These are phyloP conservation scores for Saturnispora sanitii DNA, from an alignment of 805 yeast genomes.

Conservation along the genomic window DNA sequence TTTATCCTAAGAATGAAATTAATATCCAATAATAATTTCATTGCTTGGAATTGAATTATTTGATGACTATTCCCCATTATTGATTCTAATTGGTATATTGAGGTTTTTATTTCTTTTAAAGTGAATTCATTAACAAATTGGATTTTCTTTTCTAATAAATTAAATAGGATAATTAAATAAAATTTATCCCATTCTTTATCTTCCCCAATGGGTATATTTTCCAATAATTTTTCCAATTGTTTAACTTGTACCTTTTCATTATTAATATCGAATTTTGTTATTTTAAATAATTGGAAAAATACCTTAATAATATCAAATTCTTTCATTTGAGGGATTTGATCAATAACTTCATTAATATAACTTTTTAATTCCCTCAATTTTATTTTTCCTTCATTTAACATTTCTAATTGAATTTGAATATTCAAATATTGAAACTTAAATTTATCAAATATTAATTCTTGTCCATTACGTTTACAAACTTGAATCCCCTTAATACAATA, in stretches of 20 bases:
- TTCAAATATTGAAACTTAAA: conserved; percentile 30
- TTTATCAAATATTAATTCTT: conserved; percentile 16
- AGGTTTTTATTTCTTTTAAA: too few species aligned
- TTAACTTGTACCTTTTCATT: conserved; percentile 23
- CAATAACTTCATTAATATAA: conserved; percentile 25
- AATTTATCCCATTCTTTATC: conserved; percentile 12
- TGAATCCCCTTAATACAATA: conserved; percentile 25
- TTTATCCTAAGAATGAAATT: conserved; percentile 24
- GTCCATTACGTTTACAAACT: conserved; percentile 17
- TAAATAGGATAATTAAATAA: conserved; percentile 19
- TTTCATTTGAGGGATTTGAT: conserved; percentile 12
- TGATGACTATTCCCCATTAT: too few species aligned
- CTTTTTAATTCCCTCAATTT: conserved; percentile 24
- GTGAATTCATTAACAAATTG: too few species aligned
- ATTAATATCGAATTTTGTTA: conserved; percentile 24
- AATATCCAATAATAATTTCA: conserved; percentile 21
- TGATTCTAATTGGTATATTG: too few species aligned
- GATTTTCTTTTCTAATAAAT: too few species aligned
- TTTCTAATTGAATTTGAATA: conserved; percentile 28
- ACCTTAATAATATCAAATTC: conserved; percentile 13
- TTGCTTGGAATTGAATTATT: conserved; percentile 30
- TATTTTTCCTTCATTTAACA: conserved; percentile 12
- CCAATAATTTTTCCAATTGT: conserved; percentile 10
- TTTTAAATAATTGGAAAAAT: conserved; percentile 27
- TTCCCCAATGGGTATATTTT: conserved; percentile 9